Evolutionary conservation across 2,329 filamentous ascomycete species (phyloP).

Genomic region (Pseudofabraea citricarpa): DNA sequence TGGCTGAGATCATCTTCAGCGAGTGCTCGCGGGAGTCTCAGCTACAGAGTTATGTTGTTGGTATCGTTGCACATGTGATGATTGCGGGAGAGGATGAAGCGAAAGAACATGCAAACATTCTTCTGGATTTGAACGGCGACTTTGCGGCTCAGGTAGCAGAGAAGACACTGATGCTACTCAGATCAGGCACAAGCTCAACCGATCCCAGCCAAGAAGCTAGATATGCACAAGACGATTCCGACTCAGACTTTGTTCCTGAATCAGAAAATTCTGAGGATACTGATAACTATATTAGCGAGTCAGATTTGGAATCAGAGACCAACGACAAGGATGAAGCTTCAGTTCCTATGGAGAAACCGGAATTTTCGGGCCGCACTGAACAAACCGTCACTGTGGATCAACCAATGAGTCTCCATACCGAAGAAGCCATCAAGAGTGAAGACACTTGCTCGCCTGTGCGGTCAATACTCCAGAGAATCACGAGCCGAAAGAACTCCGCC

Average conservation of each 20-base stretch:
- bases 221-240: neutral
- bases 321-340: too few species aligned
- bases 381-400: too few species aligned
- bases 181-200: neutral
- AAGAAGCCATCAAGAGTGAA: too few species aligned
- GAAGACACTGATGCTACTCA: neutral
- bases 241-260: neutral
- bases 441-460: too few species aligned
- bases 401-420: too few species aligned
- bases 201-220: neutral
- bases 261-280: neutral
- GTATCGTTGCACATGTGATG: neutral
- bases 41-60: neutral
- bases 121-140: neutral
- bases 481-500: too few species aligned
- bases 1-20: neutral
- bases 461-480: too few species aligned
- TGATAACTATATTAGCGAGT: neutral
- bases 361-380: too few species aligned
- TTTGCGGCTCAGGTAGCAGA: neutral
- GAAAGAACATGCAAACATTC: neutral
- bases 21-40: neutral
- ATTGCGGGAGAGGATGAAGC: neutral
- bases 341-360: too few species aligned
- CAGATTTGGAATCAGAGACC: too few species aligned